Conservation (phyloP, 2,329 filamentous ascomycete species). For the Penicillium verrucosum region DNA sequence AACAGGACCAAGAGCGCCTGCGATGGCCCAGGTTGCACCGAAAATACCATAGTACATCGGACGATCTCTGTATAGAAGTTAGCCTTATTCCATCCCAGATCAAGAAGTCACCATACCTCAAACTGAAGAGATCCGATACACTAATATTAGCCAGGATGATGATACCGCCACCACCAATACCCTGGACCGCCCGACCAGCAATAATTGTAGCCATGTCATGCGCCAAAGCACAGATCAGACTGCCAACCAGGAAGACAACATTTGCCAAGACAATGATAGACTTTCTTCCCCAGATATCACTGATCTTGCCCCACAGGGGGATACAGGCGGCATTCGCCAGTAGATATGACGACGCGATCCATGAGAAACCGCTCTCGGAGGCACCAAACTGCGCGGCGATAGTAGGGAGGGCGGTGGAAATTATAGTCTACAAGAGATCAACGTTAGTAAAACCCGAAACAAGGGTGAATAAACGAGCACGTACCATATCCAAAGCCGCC, state of each 20-base stretch:
- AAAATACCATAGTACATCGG: conserved; percentile 63
- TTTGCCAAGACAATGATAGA: conserved; percentile 60
- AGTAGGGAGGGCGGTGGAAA: conserved; percentile 46
- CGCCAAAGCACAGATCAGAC: conserved; percentile 57
- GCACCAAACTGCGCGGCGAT: conserved; percentile 45
- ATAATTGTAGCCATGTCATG: conserved; percentile 62
- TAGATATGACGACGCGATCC: conserved; percentile 49
- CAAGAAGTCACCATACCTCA: conserved; percentile 42
- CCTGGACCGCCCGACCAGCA: conserved; percentile 60
- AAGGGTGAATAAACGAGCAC: conserved; percentile 2
- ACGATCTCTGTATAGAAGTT: conserved; percentile 42
- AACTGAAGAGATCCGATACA: conserved; percentile 62
- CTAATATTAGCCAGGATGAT: conserved; percentile 63
- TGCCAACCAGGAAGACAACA: conserved; percentile 60
- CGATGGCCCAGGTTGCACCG: conserved; percentile 61
- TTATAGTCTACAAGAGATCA: conserved; percentile 35
- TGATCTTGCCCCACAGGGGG: conserved; percentile 61
- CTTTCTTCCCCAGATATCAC: conserved; percentile 66
- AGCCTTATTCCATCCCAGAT: neutral
- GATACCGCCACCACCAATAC: conserved; percentile 61
- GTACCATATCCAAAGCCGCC: conserved; percentile 57
- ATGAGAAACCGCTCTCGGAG: conserved; percentile 46
- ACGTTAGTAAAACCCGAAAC: conserved; percentile 1
- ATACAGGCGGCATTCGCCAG: conserved; percentile 49
- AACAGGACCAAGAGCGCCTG: conserved; percentile 58